These are phyloP conservation scores for Pseudogymnoascus sp. DNA, from an alignment of 2,329 filamentous ascomycete species.

Conservation along the genomic window DNA sequence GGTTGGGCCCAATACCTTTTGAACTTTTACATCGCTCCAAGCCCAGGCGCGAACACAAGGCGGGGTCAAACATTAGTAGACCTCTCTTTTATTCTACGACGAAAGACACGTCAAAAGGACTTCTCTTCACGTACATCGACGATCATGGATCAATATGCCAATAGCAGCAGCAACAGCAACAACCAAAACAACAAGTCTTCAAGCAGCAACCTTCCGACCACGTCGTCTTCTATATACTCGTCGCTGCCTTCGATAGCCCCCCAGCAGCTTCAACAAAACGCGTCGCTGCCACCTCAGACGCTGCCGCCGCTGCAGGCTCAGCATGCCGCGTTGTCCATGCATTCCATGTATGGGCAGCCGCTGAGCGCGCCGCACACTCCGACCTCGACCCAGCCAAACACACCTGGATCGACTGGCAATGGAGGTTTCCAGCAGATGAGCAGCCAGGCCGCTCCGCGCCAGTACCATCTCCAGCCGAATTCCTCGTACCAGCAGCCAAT, in stretches of 20 bases:
- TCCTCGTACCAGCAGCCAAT: constrained; percentile 22
- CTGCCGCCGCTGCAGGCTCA: constrained; percentile 49
- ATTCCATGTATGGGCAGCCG: constrained; percentile 50
- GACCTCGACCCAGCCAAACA: constrained; percentile 56
- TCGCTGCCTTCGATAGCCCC: constrained; percentile 28
- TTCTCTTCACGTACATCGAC: constrained; percentile 7
- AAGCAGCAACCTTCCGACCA: constrained; percentile 9
- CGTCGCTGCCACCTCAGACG: constrained; percentile 45
- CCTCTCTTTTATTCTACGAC: constrained; percentile 1
- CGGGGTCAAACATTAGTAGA: constrained; percentile 4
- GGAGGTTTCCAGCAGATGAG: constrained; percentile 51
- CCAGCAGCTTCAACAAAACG: constrained; percentile 33
- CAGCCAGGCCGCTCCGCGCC: constrained; percentile 18
- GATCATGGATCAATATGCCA: constrained; percentile 11
- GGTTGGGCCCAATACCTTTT: neutral
- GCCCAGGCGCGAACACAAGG: constrained; percentile 8
- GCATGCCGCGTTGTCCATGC: constrained; percentile 42
- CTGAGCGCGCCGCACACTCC: constrained; percentile 47
- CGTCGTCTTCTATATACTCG: constrained; percentile 19
- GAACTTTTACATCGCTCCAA: constrained; percentile 5
- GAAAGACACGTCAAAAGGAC: constrained; percentile 1
- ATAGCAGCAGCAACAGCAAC: constrained; percentile 3
- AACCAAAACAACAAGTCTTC: constrained; percentile 13
- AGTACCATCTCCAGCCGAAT: constrained; percentile 21
- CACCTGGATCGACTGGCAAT: constrained; percentile 47